Percentiles rank a stretch among this genome's conserved stretches.
These are phyloP conservation scores for Funneliformis caledonium DNA, from an alignment of 371 early-diverging fungal species.

Conservation along the genomic window DNA sequence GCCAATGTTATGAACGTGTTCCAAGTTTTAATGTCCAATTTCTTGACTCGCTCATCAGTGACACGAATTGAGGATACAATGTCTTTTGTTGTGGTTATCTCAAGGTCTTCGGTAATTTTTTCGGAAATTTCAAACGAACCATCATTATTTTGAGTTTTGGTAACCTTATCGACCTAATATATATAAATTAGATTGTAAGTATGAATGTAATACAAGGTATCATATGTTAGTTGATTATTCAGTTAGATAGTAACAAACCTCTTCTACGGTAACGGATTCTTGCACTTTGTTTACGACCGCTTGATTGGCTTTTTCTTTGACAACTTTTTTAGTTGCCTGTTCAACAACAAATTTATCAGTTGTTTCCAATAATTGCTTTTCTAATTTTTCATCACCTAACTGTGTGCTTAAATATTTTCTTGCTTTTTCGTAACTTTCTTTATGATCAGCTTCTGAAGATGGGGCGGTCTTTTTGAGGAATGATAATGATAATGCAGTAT, in stretches of 20 bases:
- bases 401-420: neutral
- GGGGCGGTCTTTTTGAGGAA: neutral
- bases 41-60: neutral
- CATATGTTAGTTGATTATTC: neutral
- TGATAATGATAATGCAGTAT: neutral
- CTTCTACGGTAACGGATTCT: neutral
- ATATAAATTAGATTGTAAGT: too few relatives aligned
- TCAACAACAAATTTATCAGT: slow-evolving; percentile 24
- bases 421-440: neutral
- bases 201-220: too few relatives aligned
- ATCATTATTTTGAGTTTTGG: neutral
- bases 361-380: slow-evolving; percentile 1
- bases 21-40: neutral
- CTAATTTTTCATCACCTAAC: neutral
- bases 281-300: neutral
- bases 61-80: neutral
- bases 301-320: neutral
- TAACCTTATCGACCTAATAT: neutral
- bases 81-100: too few relatives aligned
- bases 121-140: slow-evolving; percentile 11
- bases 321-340: neutral
- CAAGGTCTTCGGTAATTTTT: neutral
- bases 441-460: neutral
- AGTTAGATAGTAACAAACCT: neutral
- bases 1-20: slow-evolving; percentile 16